Evolutionary conservation across 345 rosid genomes (phyloP), one percentile per base, ranked within the genome.

Genomic region (Brassica napus): DNA sequence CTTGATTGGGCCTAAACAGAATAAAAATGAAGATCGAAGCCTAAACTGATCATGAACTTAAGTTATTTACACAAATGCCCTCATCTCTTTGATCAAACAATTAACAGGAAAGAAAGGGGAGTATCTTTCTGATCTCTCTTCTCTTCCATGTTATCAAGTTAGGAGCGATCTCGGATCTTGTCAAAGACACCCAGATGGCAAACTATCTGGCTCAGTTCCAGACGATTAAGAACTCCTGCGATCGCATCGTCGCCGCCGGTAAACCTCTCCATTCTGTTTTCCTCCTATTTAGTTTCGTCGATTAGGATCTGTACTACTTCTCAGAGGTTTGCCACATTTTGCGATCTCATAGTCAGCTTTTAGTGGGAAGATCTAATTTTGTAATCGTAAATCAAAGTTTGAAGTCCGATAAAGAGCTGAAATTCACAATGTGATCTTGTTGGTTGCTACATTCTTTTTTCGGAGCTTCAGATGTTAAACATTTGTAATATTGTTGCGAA

Each of bases 191-290:
- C 84, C 75, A 68, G 73, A 95, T 93, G 99, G 95, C 97, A 34
- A 93, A 89, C 80, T 91, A 86, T 79, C 82, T 95, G 32, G 92
- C 94, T 86, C 99, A 92, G 85, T 95, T 95, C 79, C 99, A 91
- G 78, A 76, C 96, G 49, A 89, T 93, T 88, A 92, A 87, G 85
- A 84, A 76, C 78, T 82, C 91, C 18, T 89, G 90, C 71, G 89
- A 87, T 89, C 94, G 84, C 79, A 80, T 95, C 87, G 88, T 93
- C 52, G 88, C 91, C 79, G 90, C 98, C 61, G 97, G 98, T 93
- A 84, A 75, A 49, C 15, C 77, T 81, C 65, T 39, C 67, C 52
- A 21, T 9, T 35, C 23, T 57, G 7, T 47, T 47, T 12, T 47
- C 55, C 1, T 14, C n/a, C 55, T 34, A 21, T 5, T 3, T 57